Conservation (phyloP, 1,284 basidiomycete species). For the Ceratorhiza oryzae-sativae region DNA sequence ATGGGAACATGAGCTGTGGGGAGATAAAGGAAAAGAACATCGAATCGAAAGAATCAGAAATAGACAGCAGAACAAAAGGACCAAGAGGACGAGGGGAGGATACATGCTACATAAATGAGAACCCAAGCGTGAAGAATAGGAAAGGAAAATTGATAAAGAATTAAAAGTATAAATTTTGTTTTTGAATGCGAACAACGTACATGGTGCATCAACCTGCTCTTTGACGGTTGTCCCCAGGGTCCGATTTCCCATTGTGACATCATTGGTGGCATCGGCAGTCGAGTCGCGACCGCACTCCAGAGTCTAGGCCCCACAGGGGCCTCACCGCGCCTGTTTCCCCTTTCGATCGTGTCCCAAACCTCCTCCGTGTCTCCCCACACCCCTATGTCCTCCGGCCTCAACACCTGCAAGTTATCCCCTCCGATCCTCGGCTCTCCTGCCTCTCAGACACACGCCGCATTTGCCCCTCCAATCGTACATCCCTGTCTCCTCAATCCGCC, state of each 20-base stretch:
- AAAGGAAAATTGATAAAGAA: background rate
- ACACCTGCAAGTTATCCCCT: background rate
- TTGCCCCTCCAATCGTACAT: background rate
- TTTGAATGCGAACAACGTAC: background rate
- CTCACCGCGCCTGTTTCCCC: background rate
- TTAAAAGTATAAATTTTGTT: background rate
- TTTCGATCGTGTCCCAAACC: background rate
- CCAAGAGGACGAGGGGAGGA: background rate
- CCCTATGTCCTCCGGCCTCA: background rate
- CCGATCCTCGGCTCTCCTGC: constrained; percentile 1
- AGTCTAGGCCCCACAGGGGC: constrained; percentile 7
- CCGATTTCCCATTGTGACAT: background rate
- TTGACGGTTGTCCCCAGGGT: background rate
- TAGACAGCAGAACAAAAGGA: background rate
- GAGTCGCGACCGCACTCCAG: background rate
- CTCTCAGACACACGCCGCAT: background rate
- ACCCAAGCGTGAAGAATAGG: background rate
- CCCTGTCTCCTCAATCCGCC: background rate
- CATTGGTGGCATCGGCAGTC: background rate
- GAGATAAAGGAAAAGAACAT: constrained; percentile 12
- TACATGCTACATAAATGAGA: constrained; percentile 13
- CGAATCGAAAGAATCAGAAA: background rate
- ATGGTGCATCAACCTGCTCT: background rate
- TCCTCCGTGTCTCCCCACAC: background rate
- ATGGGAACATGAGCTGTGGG: background rate